A percentile compares a stretch with the other conserved stretches of the same genome.
phyloP scores from a whole-genome alignment of 192 early-diverging fungal species.

The Spizellomyces punctatus region DNA sequence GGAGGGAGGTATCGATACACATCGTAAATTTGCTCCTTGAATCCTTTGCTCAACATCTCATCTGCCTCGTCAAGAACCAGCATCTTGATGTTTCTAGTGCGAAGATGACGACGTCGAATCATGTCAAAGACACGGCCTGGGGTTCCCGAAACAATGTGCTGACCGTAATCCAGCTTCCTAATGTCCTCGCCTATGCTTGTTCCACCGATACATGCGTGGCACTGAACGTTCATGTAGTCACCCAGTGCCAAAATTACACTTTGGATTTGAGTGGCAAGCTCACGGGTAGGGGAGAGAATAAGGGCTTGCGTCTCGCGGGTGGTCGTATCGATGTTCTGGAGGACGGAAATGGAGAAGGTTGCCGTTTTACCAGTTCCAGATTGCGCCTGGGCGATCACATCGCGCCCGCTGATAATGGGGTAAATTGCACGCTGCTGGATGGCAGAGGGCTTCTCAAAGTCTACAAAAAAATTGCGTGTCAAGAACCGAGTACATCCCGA shows the following conservation, averaged over 20 bases:
- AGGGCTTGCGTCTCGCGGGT: slow-evolving; percentile 90
- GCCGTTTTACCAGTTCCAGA: slow-evolving; percentile 99
- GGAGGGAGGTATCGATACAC: slow-evolving; percentile 92
- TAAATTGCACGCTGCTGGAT: slow-evolving; percentile 98
- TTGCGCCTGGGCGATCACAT: slow-evolving; percentile 97
- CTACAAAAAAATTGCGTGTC: slow-evolving; percentile 28
- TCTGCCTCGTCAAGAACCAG: slow-evolving; percentile 97
- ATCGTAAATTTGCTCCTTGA: slow-evolving; percentile 89
- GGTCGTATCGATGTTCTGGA: slow-evolving; percentile 89
- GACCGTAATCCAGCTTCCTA: slow-evolving; percentile 85
- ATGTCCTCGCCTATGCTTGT: slow-evolving; percentile 92
- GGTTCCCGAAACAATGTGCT: slow-evolving; percentile 93
- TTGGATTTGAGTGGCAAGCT: slow-evolving; percentile 96
- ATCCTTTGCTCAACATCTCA: slow-evolving; percentile 90
- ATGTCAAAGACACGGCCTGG: slow-evolving; percentile 97
- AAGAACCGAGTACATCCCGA: too few relatives aligned
- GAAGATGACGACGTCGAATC: slow-evolving; percentile 84
- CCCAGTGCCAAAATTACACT: slow-evolving; percentile 89
- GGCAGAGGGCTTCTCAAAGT: slow-evolving; percentile 97
- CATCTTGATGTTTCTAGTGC: slow-evolving; percentile 88
- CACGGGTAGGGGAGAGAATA: slow-evolving; percentile 92
- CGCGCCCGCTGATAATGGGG: slow-evolving; percentile 84
- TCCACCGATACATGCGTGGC: slow-evolving; percentile 94
- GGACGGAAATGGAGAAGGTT: slow-evolving; percentile 91
- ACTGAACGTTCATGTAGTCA: slow-evolving; percentile 97